A percentile compares a stretch with the other conserved stretches of the same genome.
These are phyloP conservation scores for Leccinum rimulosum DNA, from an alignment of 768 basidiomycete genomes.

Conservation along the genomic window DNA sequence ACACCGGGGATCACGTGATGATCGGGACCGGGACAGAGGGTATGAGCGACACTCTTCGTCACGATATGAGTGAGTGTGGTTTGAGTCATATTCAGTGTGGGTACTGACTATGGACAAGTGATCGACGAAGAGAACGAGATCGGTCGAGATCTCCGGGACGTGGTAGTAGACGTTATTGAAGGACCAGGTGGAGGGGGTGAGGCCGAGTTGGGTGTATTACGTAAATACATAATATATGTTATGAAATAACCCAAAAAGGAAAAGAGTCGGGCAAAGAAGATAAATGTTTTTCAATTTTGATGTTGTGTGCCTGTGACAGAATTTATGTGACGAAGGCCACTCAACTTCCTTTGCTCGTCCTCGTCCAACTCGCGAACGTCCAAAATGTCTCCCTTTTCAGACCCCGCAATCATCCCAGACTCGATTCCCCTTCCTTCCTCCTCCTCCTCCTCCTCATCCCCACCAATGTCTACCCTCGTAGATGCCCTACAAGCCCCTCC, in stretches of 20 bases:
- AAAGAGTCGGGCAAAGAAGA: slow-evolving; percentile 17
- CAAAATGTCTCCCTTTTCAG: not conserved
- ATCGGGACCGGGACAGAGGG: slow-evolving; percentile 63
- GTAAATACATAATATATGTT: slow-evolving; percentile 15
- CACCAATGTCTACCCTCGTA: slow-evolving; percentile 11
- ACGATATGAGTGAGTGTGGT: slow-evolving; percentile 66
- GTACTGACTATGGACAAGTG: slow-evolving; percentile 41
- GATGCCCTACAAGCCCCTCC: not conserved
- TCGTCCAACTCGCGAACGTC: not conserved
- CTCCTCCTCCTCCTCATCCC: slow-evolving; percentile 21
- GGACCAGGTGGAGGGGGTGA: slow-evolving; percentile 19
- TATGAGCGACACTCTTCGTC: slow-evolving; percentile 62
- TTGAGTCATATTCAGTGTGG: slow-evolving; percentile 19
- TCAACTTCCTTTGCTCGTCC: not conserved
- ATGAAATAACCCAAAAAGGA: slow-evolving; percentile 15
- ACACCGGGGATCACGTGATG: slow-evolving; percentile 60
- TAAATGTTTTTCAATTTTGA: slow-evolving; percentile 32
- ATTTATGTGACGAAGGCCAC: slow-evolving; percentile 26
- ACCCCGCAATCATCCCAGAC: not conserved
- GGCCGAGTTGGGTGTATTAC: slow-evolving; percentile 17
- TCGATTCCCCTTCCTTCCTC: slow-evolving; percentile 26
- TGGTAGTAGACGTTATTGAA: slow-evolving; percentile 52
- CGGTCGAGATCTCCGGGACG: slow-evolving; percentile 71
- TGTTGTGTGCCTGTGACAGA: slow-evolving; percentile 37
- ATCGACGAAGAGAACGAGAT: slow-evolving; percentile 70